Conservation (phyloP, 1,284 basidiomycete genomes). For the Moesziomyces globuligerus region DNA sequence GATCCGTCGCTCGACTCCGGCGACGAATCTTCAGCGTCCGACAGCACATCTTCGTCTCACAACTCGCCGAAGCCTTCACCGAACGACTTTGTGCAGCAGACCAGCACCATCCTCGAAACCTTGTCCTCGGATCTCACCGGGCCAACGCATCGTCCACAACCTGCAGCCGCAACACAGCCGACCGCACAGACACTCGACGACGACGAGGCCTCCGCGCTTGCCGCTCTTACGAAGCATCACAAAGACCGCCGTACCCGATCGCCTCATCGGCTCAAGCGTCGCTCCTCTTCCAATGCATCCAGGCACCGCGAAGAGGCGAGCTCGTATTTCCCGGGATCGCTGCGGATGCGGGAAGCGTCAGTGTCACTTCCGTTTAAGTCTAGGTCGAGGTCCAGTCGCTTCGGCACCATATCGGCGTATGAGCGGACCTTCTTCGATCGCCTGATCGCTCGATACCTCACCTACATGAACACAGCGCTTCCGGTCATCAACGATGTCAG, state of each 20-base stretch:
- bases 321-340: conserved; percentile 12
- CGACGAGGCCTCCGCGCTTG: conserved; percentile 34
- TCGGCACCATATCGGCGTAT: conserved; percentile 32
- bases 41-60: conserved; percentile 3
- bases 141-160: conserved; percentile 14
- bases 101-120: conserved; percentile 44
- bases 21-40: conserved; percentile 11
- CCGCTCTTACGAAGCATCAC: conserved; percentile 30
- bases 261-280: conserved; percentile 25
- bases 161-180: not conserved
- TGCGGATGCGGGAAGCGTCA: conserved; percentile 13
- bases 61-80: conserved; percentile 16
- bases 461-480: conserved; percentile 45
- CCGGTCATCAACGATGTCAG: conserved; percentile 35
- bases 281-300: conserved; percentile 43
- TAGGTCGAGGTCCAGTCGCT: conserved; percentile 16
- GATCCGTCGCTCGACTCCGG: conserved; percentile 7
- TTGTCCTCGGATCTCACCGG: conserved; percentile 35
- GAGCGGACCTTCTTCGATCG: conserved; percentile 38
- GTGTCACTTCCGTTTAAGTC: conserved; percentile 14
- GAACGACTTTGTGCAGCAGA: conserved; percentile 45
- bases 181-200: conserved; percentile 31
- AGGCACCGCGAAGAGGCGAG: conserved; percentile 19
- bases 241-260: conserved; percentile 23
- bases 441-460: conserved; percentile 37